Conservation (phyloP, 2,329 filamentous ascomycete genomes). For the Exophiala sideris region DNA sequence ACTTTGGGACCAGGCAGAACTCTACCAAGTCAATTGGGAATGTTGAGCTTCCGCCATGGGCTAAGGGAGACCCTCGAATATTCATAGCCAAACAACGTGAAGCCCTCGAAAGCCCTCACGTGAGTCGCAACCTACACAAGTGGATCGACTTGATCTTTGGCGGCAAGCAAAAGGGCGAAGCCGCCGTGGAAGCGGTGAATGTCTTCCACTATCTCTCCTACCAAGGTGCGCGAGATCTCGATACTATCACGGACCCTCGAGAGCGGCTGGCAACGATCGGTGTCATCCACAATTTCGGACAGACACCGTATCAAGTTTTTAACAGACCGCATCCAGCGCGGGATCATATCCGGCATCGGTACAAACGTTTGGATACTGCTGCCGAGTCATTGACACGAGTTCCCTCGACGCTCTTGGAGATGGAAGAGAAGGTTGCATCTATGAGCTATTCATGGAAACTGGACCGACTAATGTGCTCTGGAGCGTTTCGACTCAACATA, state of each 20-base stretch:
- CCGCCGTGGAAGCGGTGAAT: constrained; percentile 85
- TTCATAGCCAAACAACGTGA: constrained; percentile 96
- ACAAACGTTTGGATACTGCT: constrained; percentile 71
- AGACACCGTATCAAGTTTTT: constrained; percentile 95
- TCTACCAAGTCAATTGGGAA: constrained; percentile 75
- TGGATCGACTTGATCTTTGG: constrained; percentile 98
- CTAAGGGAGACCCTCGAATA: constrained; percentile 90
- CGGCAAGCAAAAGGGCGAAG: constrained; percentile 87
- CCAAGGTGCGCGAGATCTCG: constrained; percentile 86
- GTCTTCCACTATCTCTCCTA: constrained; percentile 97
- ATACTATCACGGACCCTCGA: constrained; percentile 82
- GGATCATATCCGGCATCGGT: constrained; percentile 63
- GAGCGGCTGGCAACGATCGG: constrained; percentile 86
- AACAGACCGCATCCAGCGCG: constrained; percentile 72
- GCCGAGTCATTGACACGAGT: constrained; percentile 73
- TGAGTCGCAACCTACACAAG: constrained; percentile 81
- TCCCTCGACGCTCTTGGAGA: constrained; percentile 64
- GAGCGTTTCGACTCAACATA: constrained; percentile 80
- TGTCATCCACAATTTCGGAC: constrained; percentile 97
- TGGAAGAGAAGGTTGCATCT: constrained; percentile 74
- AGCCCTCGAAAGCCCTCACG: constrained; percentile 87
- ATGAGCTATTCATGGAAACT: constrained; percentile 74
- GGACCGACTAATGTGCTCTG: constrained; percentile 78
- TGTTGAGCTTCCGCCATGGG: constrained; percentile 90
- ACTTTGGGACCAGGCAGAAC: constrained; percentile 85